Evolutionary conservation across 306 rosid species (phyloP).

Genomic region (Sechiopsis laciniata): DNA sequence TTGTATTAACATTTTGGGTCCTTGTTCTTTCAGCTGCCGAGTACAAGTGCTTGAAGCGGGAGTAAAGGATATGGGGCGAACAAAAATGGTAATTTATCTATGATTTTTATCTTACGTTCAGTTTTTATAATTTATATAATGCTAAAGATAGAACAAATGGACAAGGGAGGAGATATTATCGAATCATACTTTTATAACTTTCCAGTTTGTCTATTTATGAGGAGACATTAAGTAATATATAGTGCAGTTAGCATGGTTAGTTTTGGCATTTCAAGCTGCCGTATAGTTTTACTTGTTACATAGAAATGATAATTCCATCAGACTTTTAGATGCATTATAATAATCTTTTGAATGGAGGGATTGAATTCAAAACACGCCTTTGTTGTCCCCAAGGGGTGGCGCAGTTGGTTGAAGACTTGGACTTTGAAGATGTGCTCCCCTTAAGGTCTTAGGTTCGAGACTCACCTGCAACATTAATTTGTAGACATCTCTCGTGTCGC

Average conservation of each 20-base stretch:
- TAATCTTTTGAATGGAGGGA: not conserved
- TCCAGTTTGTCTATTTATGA: too few relatives aligned
- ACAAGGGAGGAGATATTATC: too few relatives aligned
- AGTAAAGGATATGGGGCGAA: conserved; percentile 86
- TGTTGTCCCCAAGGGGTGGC: not conserved
- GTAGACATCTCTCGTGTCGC: too few relatives aligned
- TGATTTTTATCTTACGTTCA: not conserved
- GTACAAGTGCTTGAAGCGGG: conserved; percentile 90
- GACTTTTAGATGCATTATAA: too few relatives aligned
- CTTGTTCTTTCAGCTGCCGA: conserved; percentile 59
- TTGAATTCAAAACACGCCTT: not conserved
- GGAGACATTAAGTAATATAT: too few relatives aligned
- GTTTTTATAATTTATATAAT: not conserved
- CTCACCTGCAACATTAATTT: too few relatives aligned
- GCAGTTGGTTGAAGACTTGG: too few relatives aligned
- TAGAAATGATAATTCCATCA: not conserved
- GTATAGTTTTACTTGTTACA: not conserved
- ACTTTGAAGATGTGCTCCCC: too few relatives aligned
- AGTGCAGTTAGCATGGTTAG: too few relatives aligned
- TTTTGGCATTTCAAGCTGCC: not conserved
- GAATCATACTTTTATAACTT: too few relatives aligned
- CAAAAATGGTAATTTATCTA: conserved; percentile 62
- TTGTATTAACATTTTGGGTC: not conserved
- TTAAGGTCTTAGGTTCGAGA: too few relatives aligned
- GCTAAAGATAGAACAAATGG: not conserved